Percentiles rank a stretch among this genome's conserved stretches.
Evolutionary conservation across 169 alveolate species (phyloP).

Genomic region (Babesia sp.): DNA sequence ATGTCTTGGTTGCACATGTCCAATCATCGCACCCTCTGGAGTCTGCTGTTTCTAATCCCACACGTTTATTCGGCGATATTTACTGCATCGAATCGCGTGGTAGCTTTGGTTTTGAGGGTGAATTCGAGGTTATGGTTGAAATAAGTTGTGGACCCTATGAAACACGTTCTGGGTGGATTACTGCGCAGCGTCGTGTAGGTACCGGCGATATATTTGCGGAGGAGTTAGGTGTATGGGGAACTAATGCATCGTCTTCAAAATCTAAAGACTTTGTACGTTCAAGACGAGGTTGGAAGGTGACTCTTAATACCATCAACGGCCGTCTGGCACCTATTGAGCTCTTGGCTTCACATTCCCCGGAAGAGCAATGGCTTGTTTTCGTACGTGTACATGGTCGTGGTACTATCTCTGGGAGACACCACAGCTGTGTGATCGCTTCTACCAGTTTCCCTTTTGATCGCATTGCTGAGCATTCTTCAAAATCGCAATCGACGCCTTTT

Average conservation of each 20-base stretch:
- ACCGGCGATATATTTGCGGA: constrained; percentile 3
- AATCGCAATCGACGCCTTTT: constrained; percentile 37
- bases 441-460: constrained; percentile 45
- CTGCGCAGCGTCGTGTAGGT: constrained; percentile 22
- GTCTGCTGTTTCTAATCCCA: constrained; percentile 80
- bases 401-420: constrained; percentile 6
- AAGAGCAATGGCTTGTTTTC: constrained; percentile 85
- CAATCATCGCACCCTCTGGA: constrained; percentile 84
- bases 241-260: background rate
- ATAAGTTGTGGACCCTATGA: constrained; percentile 84
- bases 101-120: constrained; percentile 46
- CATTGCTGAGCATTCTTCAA: constrained; percentile 36
- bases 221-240: constrained; percentile 1
- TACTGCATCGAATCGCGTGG: constrained; percentile 80
- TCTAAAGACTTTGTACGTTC: constrained; percentile 3
- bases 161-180: constrained; percentile 79
- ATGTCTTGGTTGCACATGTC: constrained; percentile 83
- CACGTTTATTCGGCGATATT: constrained; percentile 82
- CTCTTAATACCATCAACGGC: constrained; percentile 63
- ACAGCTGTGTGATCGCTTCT: constrained; percentile 27
- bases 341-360: constrained; percentile 71
- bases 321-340: constrained; percentile 70
- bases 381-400: constrained; percentile 72
- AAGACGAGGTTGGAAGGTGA: constrained; percentile 35
- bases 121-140: constrained; percentile 73